Conservation (phyloP, 2,329 filamentous ascomycete genomes). For the Sclerotinia spermophila region DNA sequence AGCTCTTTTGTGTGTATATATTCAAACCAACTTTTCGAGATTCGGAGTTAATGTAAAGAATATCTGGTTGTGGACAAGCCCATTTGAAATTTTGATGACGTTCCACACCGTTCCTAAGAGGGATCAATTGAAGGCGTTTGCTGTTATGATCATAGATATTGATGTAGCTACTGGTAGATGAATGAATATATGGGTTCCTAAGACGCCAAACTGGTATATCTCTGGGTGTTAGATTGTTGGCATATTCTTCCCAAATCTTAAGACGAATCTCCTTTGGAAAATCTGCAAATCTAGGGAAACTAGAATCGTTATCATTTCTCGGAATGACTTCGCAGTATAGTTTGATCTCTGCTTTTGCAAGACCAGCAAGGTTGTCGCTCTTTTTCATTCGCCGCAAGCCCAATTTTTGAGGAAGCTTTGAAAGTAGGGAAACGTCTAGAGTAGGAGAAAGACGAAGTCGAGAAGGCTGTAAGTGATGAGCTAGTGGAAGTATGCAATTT, state of each 20-base stretch:
- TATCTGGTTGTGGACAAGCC: neutral
- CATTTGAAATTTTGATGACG: neutral
- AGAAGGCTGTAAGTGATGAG: neutral
- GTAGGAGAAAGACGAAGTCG: neutral
- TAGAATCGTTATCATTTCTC: neutral
- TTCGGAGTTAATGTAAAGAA: neutral
- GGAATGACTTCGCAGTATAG: neutral
- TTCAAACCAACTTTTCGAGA: neutral
- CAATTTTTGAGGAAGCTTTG: neutral
- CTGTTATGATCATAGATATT: neutral
- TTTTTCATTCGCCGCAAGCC: neutral
- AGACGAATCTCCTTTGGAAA: constrained; percentile 4
- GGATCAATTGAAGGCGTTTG: neutral
- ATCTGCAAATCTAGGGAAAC: neutral
- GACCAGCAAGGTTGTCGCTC: neutral
- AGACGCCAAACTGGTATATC: constrained; percentile 1
- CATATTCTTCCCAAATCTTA: neutral
- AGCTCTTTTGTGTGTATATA: neutral
- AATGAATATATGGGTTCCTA: neutral
- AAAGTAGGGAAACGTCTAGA: neutral
- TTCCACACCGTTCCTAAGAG: neutral
- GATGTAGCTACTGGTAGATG: neutral
- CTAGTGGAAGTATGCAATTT: neutral
- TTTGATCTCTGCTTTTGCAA: neutral
- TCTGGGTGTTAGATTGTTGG: neutral